Evolutionary conservation across 2,329 filamentous ascomycete genomes (phyloP).

Genomic region (Claviceps purpurea): DNA sequence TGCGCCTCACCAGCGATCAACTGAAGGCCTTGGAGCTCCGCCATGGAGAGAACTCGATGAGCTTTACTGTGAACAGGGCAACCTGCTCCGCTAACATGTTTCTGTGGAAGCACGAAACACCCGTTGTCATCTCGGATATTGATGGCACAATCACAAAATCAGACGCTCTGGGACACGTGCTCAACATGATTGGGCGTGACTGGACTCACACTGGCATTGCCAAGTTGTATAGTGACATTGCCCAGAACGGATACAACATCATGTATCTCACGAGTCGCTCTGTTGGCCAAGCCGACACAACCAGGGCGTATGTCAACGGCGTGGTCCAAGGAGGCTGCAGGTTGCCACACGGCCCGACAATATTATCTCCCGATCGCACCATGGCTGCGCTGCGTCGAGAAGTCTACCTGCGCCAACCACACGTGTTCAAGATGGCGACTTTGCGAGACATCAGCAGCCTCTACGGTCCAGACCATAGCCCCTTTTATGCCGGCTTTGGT

Average conservation of each 20-base stretch:
- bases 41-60: constrained; percentile 81
- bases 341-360: constrained; percentile 81
- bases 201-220: constrained; percentile 97
- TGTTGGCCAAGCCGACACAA: constrained; percentile 85
- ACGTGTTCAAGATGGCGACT: constrained; percentile 99
- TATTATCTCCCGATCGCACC: constrained; percentile 86
- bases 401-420: constrained; percentile 87
- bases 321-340: constrained; percentile 79
- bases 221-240: constrained; percentile 93
- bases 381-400: constrained; percentile 87
- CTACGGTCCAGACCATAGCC: constrained; percentile 62
- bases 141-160: constrained; percentile 98
- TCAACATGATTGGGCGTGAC: constrained; percentile 93
- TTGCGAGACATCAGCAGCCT: constrained; percentile 84
- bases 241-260: constrained; percentile 93
- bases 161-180: constrained; percentile 81
- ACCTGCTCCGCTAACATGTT: constrained; percentile 90
- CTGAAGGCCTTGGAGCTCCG: constrained; percentile 74
- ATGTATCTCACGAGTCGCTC: constrained; percentile 93
- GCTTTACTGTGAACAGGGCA: constrained; percentile 89
- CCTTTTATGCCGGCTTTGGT: constrained; percentile 94
- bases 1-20: constrained; percentile 89
- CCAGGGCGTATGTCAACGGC: constrained; percentile 76
- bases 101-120: constrained; percentile 80
- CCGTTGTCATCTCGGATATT: constrained; percentile 96